These are phyloP conservation scores for Fusarium abutilonis DNA, from an alignment of 2,329 filamentous ascomycete genomes.

Conservation along the genomic window DNA sequence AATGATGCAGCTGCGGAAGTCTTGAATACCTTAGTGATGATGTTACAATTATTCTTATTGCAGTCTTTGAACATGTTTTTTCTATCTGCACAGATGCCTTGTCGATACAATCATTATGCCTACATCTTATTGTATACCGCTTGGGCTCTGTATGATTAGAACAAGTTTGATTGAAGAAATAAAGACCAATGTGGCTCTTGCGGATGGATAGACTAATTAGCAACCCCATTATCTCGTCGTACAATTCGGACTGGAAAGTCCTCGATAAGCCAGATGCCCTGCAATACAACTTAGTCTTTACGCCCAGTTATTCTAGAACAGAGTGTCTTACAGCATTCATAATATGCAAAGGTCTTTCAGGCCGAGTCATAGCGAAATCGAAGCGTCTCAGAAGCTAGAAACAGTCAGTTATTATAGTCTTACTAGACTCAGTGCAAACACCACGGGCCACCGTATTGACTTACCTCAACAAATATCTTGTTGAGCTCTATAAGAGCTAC, in stretches of 20 bases:
- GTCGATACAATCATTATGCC: too few relatives aligned
- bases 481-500: slow-evolving; percentile 53
- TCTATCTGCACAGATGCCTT: too few relatives aligned
- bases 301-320: fast-evolving
- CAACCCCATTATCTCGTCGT: not conserved
- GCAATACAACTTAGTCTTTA: not conserved
- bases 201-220: too few relatives aligned
- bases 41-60: too few relatives aligned
- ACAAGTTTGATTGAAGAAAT: too few relatives aligned
- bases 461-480: slow-evolving; percentile 55
- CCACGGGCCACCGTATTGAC: not conserved
- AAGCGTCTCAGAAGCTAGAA: slow-evolving; percentile 27
- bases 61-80: too few relatives aligned
- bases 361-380: slow-evolving; percentile 22
- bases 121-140: too few relatives aligned
- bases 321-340: slow-evolving; percentile 17
- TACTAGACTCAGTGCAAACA: not conserved
- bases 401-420: not conserved
- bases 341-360: slow-evolving; percentile 20
- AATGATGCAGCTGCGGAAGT: too few relatives aligned
- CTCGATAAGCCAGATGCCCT: slow-evolving; percentile 31
- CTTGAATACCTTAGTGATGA: too few relatives aligned
- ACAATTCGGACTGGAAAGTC: slow-evolving; percentile 21
- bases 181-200: too few relatives aligned
- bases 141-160: too few relatives aligned